These are phyloP conservation scores for Neopestalotiopsis sp. DNA, from an alignment of 2,329 filamentous ascomycete genomes.

Conservation along the genomic window DNA sequence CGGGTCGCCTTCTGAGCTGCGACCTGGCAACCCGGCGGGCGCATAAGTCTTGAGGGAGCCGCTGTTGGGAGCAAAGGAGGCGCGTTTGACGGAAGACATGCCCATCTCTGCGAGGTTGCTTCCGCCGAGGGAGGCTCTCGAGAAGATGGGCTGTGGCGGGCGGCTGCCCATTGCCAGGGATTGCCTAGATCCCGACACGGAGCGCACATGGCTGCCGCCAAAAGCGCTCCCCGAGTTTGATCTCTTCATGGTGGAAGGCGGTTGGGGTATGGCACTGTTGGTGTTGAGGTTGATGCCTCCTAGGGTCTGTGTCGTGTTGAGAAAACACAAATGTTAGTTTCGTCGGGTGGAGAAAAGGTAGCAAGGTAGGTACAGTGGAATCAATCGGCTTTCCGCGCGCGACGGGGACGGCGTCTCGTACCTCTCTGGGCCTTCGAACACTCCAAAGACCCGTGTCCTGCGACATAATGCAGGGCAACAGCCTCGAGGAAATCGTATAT, in stretches of 20 bases:
- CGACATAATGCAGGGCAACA: conserved; percentile 66
- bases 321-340: neutral
- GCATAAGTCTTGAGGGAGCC: conserved; percentile 74
- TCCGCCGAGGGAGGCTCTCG: conserved; percentile 79
- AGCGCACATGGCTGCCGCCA: conserved; percentile 76
- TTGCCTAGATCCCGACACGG: conserved; percentile 81
- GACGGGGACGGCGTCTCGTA: conserved; percentile 48
- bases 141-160: conserved; percentile 86
- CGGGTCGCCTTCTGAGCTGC: conserved; percentile 56
- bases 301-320: conserved; percentile 70
- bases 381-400: conserved; percentile 20
- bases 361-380: conserved; percentile 1
- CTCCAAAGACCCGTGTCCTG: conserved; percentile 89
- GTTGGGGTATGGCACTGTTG: conserved; percentile 75
- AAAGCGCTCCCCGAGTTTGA: conserved; percentile 78
- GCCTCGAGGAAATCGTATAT: neutral
- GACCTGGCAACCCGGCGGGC: conserved; percentile 50
- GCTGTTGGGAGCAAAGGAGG: conserved; percentile 65
- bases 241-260: conserved; percentile 92
- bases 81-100: conserved; percentile 82
- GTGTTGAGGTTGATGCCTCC: conserved; percentile 83
- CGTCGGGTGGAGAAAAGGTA: neutral
- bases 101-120: conserved; percentile 78
- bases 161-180: conserved; percentile 82
- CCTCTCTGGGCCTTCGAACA: conserved; percentile 89